Base-by-base conservation (phyloP, 192 early-diverging fungal species). In the Coemansia sp. region DNA sequence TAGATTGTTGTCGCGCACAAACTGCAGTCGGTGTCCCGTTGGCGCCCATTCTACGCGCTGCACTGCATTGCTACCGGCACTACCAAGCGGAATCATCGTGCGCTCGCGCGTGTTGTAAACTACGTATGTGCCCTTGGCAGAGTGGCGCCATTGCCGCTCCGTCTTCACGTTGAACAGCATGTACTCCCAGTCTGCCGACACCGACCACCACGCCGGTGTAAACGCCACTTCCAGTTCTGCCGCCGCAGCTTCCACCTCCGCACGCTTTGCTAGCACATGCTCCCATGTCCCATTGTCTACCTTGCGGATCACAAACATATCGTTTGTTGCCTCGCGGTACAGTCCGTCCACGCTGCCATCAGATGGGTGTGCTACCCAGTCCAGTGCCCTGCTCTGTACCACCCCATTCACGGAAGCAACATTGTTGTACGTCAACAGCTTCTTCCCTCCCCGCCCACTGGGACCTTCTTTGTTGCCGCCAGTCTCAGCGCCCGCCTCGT, bases 1-100 rank as follows among this genome's bases (percentile, higher is more conserved):
- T 7, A 98, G 32, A 66, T 98, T 87, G 74, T 97, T 96, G 72
- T 93, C 88, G 55, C 88, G 85, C 22, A 96, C 90, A 85, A 92
- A 97, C 33, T 91, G 88, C 30, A 96, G 68, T 56, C 75, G 87
- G 64, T 95, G 88, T 7, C 90, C 93, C 4, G 59, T 67, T 5
- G 95, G 92, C 64, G 88, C 88, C 92, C 92, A 98, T 51, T 85
- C 66, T 9, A 90, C 90, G 68, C 75, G 89, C 54, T 84, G 88
- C 23, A 88, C 85, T 54, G 68, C 63, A 66, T 74, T 83, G 32
- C 78, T 81, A 46, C 75, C 66, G 2, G 42, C 62, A 19, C 63
- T 60, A 0, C 70, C 55, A 70, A 98, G 79, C n/a, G 91, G 88
- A 4, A 68, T 66, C 20, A 90, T 72, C 5, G 76, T 85, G 52